A percentile compares a stretch with the other conserved stretches of the same genome.
Evolutionary conservation across 345 rosid genomes (phyloP).

Genomic region (Lumnitzera racemosa): DNA sequence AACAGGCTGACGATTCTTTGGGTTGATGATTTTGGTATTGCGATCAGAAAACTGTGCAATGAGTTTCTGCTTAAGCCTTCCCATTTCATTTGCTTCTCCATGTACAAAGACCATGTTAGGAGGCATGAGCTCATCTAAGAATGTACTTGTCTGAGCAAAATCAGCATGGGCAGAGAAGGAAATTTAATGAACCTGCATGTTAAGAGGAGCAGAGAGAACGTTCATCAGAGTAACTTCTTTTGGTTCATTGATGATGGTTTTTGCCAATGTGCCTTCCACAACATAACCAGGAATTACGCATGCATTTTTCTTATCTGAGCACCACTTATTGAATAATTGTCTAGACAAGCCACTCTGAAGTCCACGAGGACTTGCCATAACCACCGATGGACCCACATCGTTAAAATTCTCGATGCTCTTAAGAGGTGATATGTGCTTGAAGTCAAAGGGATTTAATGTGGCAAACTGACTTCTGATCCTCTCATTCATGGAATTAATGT

Average conservation of each 20-base stretch:
- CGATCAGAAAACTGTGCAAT: conserved; percentile 63
- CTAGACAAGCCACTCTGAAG: conserved; percentile 90
- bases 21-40: conserved; percentile 72
- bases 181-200: conserved; percentile 89
- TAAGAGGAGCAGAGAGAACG: conserved; percentile 77
- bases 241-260: conserved; percentile 78
- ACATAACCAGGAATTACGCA: conserved; percentile 85
- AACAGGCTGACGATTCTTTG: conserved; percentile 88
- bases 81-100: conserved; percentile 92
- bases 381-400: conserved; percentile 88
- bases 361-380: conserved; percentile 91
- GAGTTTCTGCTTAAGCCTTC: conserved; percentile 86
- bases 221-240: conserved; percentile 94
- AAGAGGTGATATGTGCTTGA: conserved; percentile 75
- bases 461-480: conserved; percentile 90
- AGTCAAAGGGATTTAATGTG: conserved; percentile 79
- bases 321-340: conserved; percentile 90
- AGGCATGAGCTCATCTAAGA: conserved; percentile 87
- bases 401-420: conserved; percentile 81
- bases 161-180: conserved; percentile 96
- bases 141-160: conserved; percentile 90
- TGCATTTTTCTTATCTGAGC: conserved; percentile 80
- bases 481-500: conserved; percentile 91
- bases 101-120: conserved; percentile 92
- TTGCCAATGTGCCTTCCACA: conserved; percentile 76